Percentiles rank a stretch among this genome's conserved stretches.
These are phyloP conservation scores for Wickerhamomyces xylosicus DNA, from an alignment of 805 yeast species.

Conservation along the genomic window DNA sequence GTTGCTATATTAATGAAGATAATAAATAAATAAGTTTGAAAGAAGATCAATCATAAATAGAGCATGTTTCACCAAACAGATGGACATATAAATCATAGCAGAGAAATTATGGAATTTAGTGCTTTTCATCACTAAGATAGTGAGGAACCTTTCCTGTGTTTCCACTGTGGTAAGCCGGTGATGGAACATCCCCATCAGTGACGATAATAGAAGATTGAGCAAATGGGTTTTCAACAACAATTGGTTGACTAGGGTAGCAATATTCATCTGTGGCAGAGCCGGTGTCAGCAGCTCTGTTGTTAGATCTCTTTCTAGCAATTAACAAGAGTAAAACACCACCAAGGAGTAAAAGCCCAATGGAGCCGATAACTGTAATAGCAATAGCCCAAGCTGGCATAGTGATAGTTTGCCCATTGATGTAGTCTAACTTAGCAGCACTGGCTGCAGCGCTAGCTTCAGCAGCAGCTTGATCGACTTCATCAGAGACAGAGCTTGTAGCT, in stretches of 20 bases:
- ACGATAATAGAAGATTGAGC: too few relatives aligned
- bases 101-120: too few relatives aligned
- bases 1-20: too few relatives aligned
- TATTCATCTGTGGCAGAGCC: background rate
- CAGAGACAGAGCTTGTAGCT: conserved; percentile 1
- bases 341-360: background rate
- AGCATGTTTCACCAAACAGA: too few relatives aligned
- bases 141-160: too few relatives aligned
- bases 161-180: too few relatives aligned
- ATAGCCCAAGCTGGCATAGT: background rate
- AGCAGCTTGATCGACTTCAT: conserved; percentile 7
- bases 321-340: background rate
- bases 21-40: too few relatives aligned
- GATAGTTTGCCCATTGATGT: background rate
- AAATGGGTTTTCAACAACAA: background rate
- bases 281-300: too few relatives aligned
- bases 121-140: too few relatives aligned
- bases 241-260: background rate
- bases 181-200: too few relatives aligned
- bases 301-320: background rate
- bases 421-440: conserved; percentile 2
- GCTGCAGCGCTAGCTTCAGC: conserved; percentile 6
- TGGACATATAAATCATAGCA: too few relatives aligned
- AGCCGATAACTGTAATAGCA: background rate
- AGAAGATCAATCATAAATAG: too few relatives aligned